phyloP scores from a whole-genome alignment of 805 yeast genomes.

The Yamadazyma philogaea region DNA sequence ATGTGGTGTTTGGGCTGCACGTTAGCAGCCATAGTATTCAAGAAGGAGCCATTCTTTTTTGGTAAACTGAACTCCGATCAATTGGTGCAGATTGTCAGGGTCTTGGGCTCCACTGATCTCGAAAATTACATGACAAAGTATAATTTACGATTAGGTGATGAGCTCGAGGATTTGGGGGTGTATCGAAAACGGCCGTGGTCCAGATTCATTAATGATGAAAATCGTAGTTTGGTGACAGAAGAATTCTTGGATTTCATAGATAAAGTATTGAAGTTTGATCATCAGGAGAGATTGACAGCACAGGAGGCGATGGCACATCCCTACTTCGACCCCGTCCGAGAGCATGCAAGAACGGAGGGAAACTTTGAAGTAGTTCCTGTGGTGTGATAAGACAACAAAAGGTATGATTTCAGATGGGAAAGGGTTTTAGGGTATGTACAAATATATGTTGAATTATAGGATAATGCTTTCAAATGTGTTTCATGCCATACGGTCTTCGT shows the following conservation, averaged over 20 bases:
- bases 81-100: constrained; percentile 81
- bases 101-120: constrained; percentile 81
- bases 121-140: constrained; percentile 68
- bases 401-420: neutral
- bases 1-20: constrained; percentile 94
- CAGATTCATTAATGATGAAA: constrained; percentile 66
- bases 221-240: constrained; percentile 58
- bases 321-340: constrained; percentile 28
- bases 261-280: constrained; percentile 77
- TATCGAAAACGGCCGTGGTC: constrained; percentile 87
- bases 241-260: constrained; percentile 82
- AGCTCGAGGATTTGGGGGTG: constrained; percentile 64
- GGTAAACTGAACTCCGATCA: constrained; percentile 92
- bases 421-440: neutral
- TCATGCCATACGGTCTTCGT: no score
- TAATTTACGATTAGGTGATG: constrained; percentile 64
- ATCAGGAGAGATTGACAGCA: constrained; percentile 84
- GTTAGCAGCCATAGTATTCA: constrained; percentile 85
- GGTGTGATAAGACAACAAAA: neutral
- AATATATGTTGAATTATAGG: neutral
- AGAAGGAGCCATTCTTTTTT: constrained; percentile 88
- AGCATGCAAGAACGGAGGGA: neutral
- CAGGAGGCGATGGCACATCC: constrained; percentile 80
- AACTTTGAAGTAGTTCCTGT: neutral
- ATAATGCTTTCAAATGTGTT: neutral